phyloP scores from a whole-genome alignment of 2,329 filamentous ascomycete genomes.

The Xylaria hypoxylon region DNA sequence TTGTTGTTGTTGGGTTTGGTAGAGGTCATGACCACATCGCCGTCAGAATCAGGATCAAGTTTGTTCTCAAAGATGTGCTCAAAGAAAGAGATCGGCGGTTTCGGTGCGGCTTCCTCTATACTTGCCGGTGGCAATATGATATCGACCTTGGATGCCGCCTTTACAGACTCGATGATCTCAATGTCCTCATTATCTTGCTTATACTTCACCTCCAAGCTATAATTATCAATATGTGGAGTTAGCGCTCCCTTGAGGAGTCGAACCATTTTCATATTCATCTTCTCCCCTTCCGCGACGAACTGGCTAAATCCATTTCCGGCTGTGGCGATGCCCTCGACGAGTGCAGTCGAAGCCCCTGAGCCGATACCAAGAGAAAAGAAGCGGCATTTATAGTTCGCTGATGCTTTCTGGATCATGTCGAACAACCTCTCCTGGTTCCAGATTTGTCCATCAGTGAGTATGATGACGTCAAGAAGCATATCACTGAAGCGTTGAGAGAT shows the following conservation, averaged over 20 bases:
- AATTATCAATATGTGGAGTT: conserved; percentile 30
- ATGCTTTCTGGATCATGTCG: conserved; percentile 6
- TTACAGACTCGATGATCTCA: conserved; percentile 25
- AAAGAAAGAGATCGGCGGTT: conserved; percentile 30
- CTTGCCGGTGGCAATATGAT: neutral
- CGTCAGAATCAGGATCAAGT: neutral
- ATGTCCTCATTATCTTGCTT: conserved; percentile 23
- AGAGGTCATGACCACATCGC: neutral
- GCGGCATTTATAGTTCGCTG: conserved; percentile 19
- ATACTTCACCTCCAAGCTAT: conserved; percentile 31
- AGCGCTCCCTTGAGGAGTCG: conserved; percentile 36
- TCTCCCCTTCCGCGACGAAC: conserved; percentile 31
- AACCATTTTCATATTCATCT: conserved; percentile 36
- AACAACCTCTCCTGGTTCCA: conserved; percentile 30
- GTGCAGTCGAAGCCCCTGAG: conserved; percentile 27
- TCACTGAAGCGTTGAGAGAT: conserved; percentile 24
- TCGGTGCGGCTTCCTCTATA: neutral
- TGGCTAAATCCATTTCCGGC: conserved; percentile 35
- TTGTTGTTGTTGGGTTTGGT: neutral
- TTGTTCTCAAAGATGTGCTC: conserved; percentile 16
- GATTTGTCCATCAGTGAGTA: conserved; percentile 35
- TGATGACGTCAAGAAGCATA: conserved; percentile 29
- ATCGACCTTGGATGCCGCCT: conserved; percentile 4
- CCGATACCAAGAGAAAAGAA: conserved; percentile 40
- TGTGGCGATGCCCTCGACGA: conserved; percentile 35